Evolutionary conservation across 768 basidiomycete species (phyloP).

Genomic region (Crepidotus variabilis): DNA sequence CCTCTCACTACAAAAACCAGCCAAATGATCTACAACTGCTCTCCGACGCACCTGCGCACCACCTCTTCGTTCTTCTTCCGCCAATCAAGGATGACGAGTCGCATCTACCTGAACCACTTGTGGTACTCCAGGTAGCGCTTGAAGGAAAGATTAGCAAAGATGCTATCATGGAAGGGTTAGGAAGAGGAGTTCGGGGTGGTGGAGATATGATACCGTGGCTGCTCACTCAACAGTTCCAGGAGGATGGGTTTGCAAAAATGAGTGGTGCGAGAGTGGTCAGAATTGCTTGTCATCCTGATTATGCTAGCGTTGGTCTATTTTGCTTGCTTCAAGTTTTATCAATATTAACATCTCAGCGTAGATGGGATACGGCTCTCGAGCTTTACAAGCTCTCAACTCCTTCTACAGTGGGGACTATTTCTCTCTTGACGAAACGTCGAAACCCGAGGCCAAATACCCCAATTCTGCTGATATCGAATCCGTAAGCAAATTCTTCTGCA

Average conservation of each 20-base stretch:
- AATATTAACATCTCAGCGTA: constrained; percentile 25
- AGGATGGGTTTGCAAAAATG: constrained; percentile 86
- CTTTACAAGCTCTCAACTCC: constrained; percentile 79
- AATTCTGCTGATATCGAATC: constrained; percentile 47
- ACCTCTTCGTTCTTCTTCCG: constrained; percentile 92
- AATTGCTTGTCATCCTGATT: constrained; percentile 95
- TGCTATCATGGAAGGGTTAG: constrained; percentile 81
- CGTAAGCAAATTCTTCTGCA: constrained; percentile 22
- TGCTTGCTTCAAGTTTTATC: constrained; percentile 1
- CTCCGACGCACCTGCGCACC: constrained; percentile 95
- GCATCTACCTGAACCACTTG: constrained; percentile 91
- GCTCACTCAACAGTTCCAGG: constrained; percentile 92
- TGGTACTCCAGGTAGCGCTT: constrained; percentile 92
- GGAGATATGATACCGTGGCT: constrained; percentile 99
- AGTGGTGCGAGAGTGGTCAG: constrained; percentile 91
- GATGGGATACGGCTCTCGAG: constrained; percentile 97
- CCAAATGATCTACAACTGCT: constrained; percentile 98
- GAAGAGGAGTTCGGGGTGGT: constrained; percentile 78
- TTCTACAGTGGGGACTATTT: constrained; percentile 94
- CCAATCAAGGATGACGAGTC: constrained; percentile 88
- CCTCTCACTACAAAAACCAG: constrained; percentile 98
- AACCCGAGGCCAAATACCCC: constrained; percentile 55
- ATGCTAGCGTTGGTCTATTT: constrained; percentile 64
- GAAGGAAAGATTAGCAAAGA: constrained; percentile 90
- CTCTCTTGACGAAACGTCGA: constrained; percentile 70